A percentile compares a stretch with the other conserved stretches of the same genome.
phyloP scores from a whole-genome alignment of 2,329 filamentous ascomycete genomes.

The Pseudogymnoascus sp. region DNA sequence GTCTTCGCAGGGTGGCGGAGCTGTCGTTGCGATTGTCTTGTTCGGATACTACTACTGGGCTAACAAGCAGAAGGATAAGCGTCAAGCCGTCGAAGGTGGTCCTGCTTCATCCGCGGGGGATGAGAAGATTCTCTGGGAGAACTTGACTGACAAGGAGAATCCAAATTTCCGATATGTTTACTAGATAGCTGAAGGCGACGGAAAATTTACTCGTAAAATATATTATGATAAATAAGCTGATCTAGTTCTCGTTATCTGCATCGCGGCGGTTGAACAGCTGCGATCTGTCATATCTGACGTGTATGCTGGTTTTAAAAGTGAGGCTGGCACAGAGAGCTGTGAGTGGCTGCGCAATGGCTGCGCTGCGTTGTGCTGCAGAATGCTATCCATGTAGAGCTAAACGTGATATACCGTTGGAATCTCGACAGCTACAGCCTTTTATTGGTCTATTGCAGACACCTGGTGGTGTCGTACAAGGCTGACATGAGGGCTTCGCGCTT shows the following conservation, averaged over 20 bases:
- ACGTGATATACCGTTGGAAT: too few relatives aligned
- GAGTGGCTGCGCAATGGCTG: too few relatives aligned
- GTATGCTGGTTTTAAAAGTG: too few relatives aligned
- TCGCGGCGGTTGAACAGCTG: too few relatives aligned
- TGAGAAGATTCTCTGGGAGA: conserved; percentile 38
- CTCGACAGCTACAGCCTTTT: too few relatives aligned
- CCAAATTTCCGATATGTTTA: conserved; percentile 46
- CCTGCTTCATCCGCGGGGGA: conserved; percentile 23
- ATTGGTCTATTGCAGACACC: too few relatives aligned
- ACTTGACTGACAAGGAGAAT: conserved; percentile 51
- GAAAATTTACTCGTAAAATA: neutral
- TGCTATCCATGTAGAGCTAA: too few relatives aligned
- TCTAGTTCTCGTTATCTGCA: neutral
- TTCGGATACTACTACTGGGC: conserved; percentile 44
- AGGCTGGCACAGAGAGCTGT: too few relatives aligned
- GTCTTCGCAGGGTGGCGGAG: conserved; percentile 31
- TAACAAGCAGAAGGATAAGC: conserved; percentile 32
- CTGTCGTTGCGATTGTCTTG: conserved; percentile 35
- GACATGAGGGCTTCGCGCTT: too few relatives aligned
- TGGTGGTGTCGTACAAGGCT: too few relatives aligned
- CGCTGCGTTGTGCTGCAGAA: too few relatives aligned
- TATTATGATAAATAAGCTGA: neutral
- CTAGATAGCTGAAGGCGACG: conserved; percentile 17
- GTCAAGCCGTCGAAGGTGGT: conserved; percentile 27
- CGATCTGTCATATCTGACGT: too few relatives aligned